phyloP scores from a whole-genome alignment of 495 filamentous ascomycete species.

The Aspergillus heteromorphus region DNA sequence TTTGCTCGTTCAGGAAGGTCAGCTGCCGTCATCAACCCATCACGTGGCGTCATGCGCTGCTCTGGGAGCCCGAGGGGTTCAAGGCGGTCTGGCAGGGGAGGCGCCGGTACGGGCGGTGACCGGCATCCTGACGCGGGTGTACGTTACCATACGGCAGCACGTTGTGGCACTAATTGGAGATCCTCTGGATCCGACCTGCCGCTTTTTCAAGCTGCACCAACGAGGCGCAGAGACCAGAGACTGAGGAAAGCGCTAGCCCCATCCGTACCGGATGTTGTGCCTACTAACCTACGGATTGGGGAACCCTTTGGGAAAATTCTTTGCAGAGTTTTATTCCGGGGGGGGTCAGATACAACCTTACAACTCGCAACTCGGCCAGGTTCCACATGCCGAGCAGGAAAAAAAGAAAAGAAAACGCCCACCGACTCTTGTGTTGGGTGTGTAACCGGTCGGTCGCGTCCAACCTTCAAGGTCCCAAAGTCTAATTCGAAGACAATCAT shows the following conservation, averaged over 20 bases:
- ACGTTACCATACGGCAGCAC: slow-evolving; percentile 20
- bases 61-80: slow-evolving; percentile 4
- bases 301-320: slow-evolving; percentile 17
- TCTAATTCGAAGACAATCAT: not conserved
- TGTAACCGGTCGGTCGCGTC: not conserved
- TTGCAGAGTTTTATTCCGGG: slow-evolving; percentile 3
- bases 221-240: slow-evolving; percentile 9
- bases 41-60: slow-evolving; percentile 26
- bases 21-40: slow-evolving; percentile 23
- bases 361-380: slow-evolving; percentile 1
- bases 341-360: not conserved
- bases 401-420: not conserved
- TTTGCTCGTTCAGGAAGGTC: slow-evolving; percentile 13
- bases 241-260: slow-evolving; percentile 5
- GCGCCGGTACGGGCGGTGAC: slow-evolving; percentile 12
- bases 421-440: not conserved
- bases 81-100: slow-evolving; percentile 11
- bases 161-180: slow-evolving; percentile 26
- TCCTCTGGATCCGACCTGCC: slow-evolving; percentile 23
- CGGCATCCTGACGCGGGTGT: slow-evolving; percentile 10
- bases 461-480: not conserved
- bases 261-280: slow-evolving; percentile 13
- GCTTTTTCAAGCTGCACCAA: slow-evolving; percentile 22
- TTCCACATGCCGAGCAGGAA: not conserved
- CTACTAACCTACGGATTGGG: slow-evolving; percentile 11